Conservation (phyloP, 1,139 yeast species). For the Yamadazyma buinensis region DNA sequence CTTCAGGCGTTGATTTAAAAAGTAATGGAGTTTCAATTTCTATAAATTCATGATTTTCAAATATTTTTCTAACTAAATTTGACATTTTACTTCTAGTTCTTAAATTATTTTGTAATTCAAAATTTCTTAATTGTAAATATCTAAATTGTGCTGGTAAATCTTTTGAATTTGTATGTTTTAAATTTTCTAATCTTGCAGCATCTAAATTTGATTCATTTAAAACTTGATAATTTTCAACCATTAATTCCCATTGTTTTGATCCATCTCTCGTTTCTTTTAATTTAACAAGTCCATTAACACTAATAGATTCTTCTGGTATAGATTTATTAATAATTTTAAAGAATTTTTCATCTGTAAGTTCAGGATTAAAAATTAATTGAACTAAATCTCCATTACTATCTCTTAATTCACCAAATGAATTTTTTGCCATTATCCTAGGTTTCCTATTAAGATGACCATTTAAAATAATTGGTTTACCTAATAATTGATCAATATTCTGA, state of each 20-base stretch:
- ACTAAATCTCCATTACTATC: conserved; percentile 65
- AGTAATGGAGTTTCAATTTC: conserved; percentile 92
- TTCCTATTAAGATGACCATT: conserved; percentile 82
- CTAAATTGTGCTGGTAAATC: conserved; percentile 76
- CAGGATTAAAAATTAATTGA: conserved; percentile 55
- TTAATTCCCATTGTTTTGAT: conserved; percentile 49
- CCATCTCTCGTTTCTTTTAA: conserved; percentile 27
- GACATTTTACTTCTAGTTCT: conserved; percentile 62
- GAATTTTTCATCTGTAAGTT: conserved; percentile 31
- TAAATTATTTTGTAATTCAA: conserved; percentile 56
- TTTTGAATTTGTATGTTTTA: conserved; percentile 45
- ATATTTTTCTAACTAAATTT: conserved; percentile 45
- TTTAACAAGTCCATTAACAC: conserved; percentile 56
- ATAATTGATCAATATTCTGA: conserved; percentile 12
- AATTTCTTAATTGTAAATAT: conserved; percentile 71
- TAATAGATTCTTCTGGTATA: conserved; percentile 71
- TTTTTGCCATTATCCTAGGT: conserved; percentile 48
- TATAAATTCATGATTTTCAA: conserved; percentile 53
- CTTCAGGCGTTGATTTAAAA: conserved; percentile 96
- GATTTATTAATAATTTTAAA: conserved; percentile 46
- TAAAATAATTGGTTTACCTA: conserved; percentile 28
- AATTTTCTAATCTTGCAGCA: conserved; percentile 68
- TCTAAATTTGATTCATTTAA: conserved; percentile 64
- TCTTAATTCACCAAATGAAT: conserved; percentile 68
- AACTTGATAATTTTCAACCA: conserved; percentile 47